Evolutionary conservation across 305 asterid species (phyloP).

Genomic region (Solanum hybrid): DNA sequence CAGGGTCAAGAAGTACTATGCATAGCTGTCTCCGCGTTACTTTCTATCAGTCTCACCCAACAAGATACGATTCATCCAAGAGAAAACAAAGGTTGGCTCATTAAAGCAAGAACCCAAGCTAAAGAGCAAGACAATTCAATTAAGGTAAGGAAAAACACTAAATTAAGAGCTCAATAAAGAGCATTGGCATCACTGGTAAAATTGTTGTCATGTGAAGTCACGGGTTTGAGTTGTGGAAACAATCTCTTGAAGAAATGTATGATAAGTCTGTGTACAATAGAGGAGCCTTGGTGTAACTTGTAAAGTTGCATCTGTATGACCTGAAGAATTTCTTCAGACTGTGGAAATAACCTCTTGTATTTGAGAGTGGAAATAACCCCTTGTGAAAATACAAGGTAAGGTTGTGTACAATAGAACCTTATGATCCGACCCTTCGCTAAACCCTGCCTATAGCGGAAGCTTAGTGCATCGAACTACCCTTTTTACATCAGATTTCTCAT

Average conservation of each 20-base stretch:
- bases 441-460: neutral
- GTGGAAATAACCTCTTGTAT: neutral
- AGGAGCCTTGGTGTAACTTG: neutral
- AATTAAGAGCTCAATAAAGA: neutral
- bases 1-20: neutral
- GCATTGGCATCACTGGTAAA: neutral
- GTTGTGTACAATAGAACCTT: neutral
- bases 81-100: neutral
- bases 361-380: neutral
- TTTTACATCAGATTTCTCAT: neutral
- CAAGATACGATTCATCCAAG: neutral
- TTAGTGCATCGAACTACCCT: neutral
- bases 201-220: neutral
- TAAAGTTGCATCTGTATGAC: neutral
- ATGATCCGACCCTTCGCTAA: neutral
- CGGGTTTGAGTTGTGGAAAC: accelerated
- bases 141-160: neutral
- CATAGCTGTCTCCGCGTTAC: neutral
- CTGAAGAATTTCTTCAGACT: no score
- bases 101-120: neutral
- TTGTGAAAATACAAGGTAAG: neutral
- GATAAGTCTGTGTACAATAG: neutral
- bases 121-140: neutral
- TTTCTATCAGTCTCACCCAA: neutral
- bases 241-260: neutral